A percentile compares a stretch with the other conserved stretches of the same genome.
Evolutionary conservation across 2,329 filamentous ascomycete species (phyloP).

Genomic region (Trichoderma harzianum): DNA sequence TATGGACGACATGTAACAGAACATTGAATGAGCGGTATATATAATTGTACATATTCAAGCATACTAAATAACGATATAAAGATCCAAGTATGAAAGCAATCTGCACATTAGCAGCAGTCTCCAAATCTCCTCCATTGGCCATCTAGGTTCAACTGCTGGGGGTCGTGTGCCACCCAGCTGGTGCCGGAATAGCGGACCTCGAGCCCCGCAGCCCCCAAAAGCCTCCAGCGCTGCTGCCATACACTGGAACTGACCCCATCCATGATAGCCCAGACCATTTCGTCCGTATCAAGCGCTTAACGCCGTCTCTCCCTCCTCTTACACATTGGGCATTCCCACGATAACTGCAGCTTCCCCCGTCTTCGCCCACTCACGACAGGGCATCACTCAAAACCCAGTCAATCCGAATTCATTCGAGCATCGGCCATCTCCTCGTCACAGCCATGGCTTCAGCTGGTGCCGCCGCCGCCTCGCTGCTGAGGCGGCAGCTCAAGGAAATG

Average conservation of each 20-base stretch:
- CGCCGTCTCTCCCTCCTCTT: neutral
- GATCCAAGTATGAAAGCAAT: neutral
- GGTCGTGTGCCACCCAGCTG: conserved; percentile 1
- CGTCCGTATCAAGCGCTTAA: neutral
- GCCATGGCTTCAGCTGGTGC: conserved; percentile 40
- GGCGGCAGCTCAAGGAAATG: conserved; percentile 90
- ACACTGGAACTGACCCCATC: neutral
- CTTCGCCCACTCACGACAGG: neutral
- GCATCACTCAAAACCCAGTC: neutral
- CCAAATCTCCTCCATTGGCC: neutral
- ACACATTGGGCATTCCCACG: neutral
- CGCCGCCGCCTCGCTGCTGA: conserved; percentile 69
- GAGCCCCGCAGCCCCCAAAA: neutral
- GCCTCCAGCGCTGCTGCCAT: neutral
- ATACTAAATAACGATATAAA: neutral
- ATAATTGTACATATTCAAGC: neutral
- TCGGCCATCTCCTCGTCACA: conserved; percentile 24
- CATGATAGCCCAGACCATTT: neutral
- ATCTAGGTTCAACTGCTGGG: neutral
- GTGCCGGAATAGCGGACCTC: conserved; percentile 11
- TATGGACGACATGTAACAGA: neutral
- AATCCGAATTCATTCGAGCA: neutral
- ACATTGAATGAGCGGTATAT: neutral
- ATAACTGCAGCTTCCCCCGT: neutral
- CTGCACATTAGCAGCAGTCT: neutral